Base-by-base conservation (phyloP, 2,329 filamentous ascomycete genomes). In the Cryphonectria japonica region DNA sequence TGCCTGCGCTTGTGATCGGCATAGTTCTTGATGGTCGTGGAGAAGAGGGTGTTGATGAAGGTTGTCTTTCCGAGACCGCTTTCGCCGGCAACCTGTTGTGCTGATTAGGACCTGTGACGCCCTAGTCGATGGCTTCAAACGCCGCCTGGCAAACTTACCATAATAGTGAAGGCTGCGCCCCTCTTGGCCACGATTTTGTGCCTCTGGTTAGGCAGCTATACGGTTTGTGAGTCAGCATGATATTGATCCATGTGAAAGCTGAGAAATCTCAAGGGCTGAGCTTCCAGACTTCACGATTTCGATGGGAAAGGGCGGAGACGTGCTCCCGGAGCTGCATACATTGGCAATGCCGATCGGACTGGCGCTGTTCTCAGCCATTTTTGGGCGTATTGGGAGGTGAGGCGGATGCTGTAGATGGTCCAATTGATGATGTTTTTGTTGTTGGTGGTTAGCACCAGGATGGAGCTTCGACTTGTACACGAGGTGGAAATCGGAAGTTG, bases 1-100 rank as follows among this genome's bases (percentile, higher is more conserved):
- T 99, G 96, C 81, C 96, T 93, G 84, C 94, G 93, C 89, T 97
- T 97, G 90, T 99, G 95, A 85, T 99, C 96, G 89, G 96, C 96
- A 84, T 99, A 99, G 89, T 98, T 99, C 89, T 99, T 99, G 90
- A 99, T 99, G 78, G 96, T 99, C 76, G 97, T 99, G 74, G 96
- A 99, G 89, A 99, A 99, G 73, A 99, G 91, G 72, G 96, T 99
- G 91, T 99, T 99, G 91, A 99, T 98, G 86, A 99, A 99, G 79
- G 96, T 99, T 37, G 97, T 99, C 90, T 99, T 99, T 87, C 96
- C 96, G 78, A 98, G 86, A 80, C 95, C 95, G 77, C 96, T 98
- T 87, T 99, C 95, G 86, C 95, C 95, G 86, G 96, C 96, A 85
- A 98, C 94, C 94, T 97, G 79, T 64, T 39, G 29, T 32, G 26